Base-by-base conservation (phyloP, 2,329 filamentous ascomycete species). In the Tolypocladium pustulatum region DNA sequence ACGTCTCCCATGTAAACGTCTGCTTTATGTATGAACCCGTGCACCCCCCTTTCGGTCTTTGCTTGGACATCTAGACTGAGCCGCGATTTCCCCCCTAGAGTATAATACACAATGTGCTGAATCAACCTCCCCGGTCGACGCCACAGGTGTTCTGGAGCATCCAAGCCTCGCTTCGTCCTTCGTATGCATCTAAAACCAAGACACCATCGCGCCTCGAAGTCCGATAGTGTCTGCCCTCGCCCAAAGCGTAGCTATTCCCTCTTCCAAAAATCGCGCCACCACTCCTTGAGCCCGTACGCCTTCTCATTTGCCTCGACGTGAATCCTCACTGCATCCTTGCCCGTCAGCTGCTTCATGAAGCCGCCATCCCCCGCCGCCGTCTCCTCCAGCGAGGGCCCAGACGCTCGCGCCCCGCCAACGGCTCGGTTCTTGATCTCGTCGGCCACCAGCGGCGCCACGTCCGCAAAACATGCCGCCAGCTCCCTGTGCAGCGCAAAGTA, bases 401-500 rank as follows among this genome's bases (percentile, higher is more conserved):
- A 55, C 56, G 58, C 58, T 54, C 59, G 61, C 30, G 60, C 74
- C 4, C 75, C 64, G 52, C 72, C 68, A 0, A 74, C 69, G 4
- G 90, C 89, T 25, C 91, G 79, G 34, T 89, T 81, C 59, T 81
- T 80, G 61, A 97, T 94, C 61, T 86, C 86, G 2, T 81, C 78
- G 0, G 91, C 83, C 4, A 97, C 72, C 54, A 81, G 76, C 0
- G 91, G 91, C 8, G 93, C 93, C 1, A 96, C 87, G 61, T 96
- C 92, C 0, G 91, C 88, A 68, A 86, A 97, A 70, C 92, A 97
- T 3, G 83, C 79, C 36, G 80, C 81, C 20, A 97, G 79, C 73
- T 99, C 94, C 55, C 93, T 84, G 52, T 91, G 84, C 9, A 97
- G 82, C 2, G 81, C 86, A 68, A 91, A 91, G 72, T 97, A 97